phyloP scores from a whole-genome alignment of 768 basidiomycete species.

The Macrolepiota fuliginosa region DNA sequence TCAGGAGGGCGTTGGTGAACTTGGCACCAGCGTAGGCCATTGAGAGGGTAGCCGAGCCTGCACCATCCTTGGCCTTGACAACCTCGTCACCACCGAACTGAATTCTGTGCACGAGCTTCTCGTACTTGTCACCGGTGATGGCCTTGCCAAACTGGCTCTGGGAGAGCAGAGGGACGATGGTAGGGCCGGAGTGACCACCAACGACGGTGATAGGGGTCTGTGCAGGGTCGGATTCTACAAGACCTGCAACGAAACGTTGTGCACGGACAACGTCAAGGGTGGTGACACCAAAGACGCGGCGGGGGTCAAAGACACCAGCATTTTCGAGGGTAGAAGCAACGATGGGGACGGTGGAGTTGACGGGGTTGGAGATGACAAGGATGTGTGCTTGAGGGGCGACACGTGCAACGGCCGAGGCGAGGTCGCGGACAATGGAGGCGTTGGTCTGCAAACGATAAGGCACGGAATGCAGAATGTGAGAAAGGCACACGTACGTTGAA shows the following conservation, averaged over 20 bases:
- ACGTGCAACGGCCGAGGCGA: conserved; percentile 84
- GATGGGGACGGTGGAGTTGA: conserved; percentile 97
- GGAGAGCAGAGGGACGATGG: conserved; percentile 94
- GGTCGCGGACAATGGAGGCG: conserved; percentile 95
- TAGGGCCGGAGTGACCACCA: conserved; percentile 96
- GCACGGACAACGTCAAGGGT: conserved; percentile 98
- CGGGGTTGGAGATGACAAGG: conserved; percentile 98
- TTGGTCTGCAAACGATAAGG: conserved; percentile 64
- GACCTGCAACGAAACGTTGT: conserved; percentile 79
- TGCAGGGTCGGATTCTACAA: conserved; percentile 62
- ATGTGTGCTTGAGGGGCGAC: conserved; percentile 89
- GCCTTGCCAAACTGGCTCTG: conserved; percentile 70
- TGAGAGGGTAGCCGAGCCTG: conserved; percentile 90
- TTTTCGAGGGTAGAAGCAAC: conserved; percentile 90
- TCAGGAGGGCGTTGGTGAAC: conserved; percentile 81
- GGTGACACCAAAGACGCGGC: conserved; percentile 91
- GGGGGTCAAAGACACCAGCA: conserved; percentile 89
- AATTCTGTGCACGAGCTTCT: conserved; percentile 86
- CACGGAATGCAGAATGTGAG: not conserved
- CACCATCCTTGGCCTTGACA: conserved; percentile 95
- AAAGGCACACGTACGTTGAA: conserved; percentile 74
- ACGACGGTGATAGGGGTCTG: conserved; percentile 80
- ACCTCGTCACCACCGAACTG: conserved; percentile 99
- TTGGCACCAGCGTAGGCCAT: conserved; percentile 96
- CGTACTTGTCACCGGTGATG: conserved; percentile 73